phyloP scores from a whole-genome alignment of 331 rosid species.

The Acacia concinna region DNA sequence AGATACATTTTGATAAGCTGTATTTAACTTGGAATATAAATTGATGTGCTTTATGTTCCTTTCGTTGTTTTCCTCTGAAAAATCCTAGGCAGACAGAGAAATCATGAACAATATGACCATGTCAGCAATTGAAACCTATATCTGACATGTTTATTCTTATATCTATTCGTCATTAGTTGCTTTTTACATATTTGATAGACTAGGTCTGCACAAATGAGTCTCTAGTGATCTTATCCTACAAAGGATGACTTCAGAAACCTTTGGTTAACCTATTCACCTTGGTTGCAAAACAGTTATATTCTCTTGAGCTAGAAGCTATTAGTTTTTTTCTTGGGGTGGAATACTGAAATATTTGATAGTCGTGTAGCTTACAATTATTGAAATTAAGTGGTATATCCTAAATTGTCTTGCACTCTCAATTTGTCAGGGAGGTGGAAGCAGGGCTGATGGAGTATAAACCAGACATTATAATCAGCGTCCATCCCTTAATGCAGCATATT shows the following conservation, averaged over 20 bases:
- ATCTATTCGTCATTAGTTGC: neutral
- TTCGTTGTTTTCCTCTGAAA: neutral
- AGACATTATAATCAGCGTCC: conserved; percentile 93
- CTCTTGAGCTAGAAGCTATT: conserved; percentile 12
- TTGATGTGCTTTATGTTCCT: neutral
- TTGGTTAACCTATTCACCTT: conserved; percentile 23
- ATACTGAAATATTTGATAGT: neutral
- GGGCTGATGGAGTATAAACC: conserved; percentile 96
- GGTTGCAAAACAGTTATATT: neutral
- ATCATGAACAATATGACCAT: neutral
- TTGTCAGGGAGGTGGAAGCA: conserved; percentile 89
- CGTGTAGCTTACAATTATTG: neutral
- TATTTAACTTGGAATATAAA: neutral
- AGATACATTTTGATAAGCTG: neutral
- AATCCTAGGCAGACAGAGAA: neutral
- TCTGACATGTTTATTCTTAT: neutral
- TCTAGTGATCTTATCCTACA: conserved; percentile 5
- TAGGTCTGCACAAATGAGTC: neutral
- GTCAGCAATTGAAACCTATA: neutral
- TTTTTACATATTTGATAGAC: neutral
- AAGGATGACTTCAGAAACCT: conserved; percentile 32
- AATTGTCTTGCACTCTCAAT: conserved; percentile 23
- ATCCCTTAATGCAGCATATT: conserved; percentile 98
- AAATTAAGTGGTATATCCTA: conserved; percentile 22
- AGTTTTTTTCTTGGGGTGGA: neutral